These are phyloP conservation scores for Cryphonectria naterciae DNA, from an alignment of 2,329 filamentous ascomycete genomes.

Conservation along the genomic window DNA sequence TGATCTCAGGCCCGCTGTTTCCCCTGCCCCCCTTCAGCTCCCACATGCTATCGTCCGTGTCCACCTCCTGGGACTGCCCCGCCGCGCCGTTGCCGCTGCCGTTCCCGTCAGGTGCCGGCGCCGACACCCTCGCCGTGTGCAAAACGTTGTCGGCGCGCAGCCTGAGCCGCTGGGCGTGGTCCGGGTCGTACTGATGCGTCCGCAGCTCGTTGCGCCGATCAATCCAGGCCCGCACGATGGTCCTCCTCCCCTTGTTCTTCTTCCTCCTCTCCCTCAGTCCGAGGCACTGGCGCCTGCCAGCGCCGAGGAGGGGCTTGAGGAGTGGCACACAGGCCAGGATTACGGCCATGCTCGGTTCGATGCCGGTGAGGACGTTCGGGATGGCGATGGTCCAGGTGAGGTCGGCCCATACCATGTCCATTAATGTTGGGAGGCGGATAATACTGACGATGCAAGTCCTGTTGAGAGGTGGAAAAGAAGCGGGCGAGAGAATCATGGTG, in stretches of 20 bases:
- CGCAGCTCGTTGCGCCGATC: constrained; percentile 4
- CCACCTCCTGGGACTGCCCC: not conserved
- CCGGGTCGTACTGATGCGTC: constrained; percentile 13
- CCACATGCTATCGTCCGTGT: constrained; percentile 5
- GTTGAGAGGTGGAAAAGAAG: not conserved
- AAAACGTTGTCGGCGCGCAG: constrained; percentile 3
- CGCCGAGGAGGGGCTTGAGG: constrained; percentile 44
- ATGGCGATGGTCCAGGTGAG: constrained; percentile 39
- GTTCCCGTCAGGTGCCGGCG: not conserved
- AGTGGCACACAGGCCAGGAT: constrained; percentile 45
- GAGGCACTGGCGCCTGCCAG: not conserved
- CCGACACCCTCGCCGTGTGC: constrained; percentile 5
- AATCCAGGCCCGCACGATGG: not conserved
- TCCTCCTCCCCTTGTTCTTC: not conserved
- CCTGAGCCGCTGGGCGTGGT: constrained; percentile 6
- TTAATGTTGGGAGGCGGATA: constrained; percentile 40
- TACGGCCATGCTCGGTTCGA: constrained; percentile 45
- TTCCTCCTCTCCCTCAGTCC: not conserved
- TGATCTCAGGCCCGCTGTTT: constrained; percentile 7
- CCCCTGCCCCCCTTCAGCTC: constrained; percentile 9
- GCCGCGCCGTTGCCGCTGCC: not conserved
- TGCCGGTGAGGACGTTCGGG: constrained; percentile 41
- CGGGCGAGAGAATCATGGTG: not conserved
- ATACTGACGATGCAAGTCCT: constrained; percentile 42
- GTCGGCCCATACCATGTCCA: constrained; percentile 39